Evolutionary conservation across 139 green algal genomes (phyloP).

Genomic region (Auxenochlorella pyrenoidosa): DNA sequence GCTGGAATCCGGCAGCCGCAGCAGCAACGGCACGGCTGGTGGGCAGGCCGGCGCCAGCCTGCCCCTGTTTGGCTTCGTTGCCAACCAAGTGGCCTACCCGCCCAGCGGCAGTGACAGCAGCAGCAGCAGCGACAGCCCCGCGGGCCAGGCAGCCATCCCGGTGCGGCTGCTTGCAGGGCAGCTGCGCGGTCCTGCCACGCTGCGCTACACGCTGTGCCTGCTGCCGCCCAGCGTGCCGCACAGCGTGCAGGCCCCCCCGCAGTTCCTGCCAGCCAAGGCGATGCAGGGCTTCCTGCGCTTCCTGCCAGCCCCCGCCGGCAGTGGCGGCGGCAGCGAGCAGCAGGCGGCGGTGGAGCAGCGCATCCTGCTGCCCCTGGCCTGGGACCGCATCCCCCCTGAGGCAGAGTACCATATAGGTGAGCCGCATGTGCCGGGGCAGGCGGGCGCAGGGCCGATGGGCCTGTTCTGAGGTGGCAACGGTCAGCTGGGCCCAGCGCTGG

Average conservation of each 20-base stretch:
- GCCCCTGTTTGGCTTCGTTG: conserved; percentile 33
- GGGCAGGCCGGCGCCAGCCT: background rate
- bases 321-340: background rate
- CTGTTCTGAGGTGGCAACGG: background rate
- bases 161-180: conserved; percentile 31
- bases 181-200: conserved; percentile 1
- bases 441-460: background rate
- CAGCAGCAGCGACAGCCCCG: background rate
- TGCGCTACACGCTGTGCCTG: conserved; percentile 10
- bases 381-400: conserved; percentile 41
- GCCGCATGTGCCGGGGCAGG: background rate
- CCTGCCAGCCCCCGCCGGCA: background rate
- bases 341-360: background rate
- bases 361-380: conserved; percentile 51
- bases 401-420: conserved; percentile 49
- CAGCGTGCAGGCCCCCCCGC: background rate
- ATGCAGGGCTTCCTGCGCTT: conserved; percentile 41
- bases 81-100: conserved; percentile 27
- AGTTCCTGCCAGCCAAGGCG: conserved; percentile 11
- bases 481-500: background rate
- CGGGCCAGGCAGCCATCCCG: background rate
- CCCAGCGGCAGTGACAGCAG: background rate
- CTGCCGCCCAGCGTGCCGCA: background rate
- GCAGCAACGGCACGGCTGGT: background rate
- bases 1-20: background rate